phyloP scores from a whole-genome alignment of 768 basidiomycete genomes.

The Brasilioporus rufonigricans region DNA sequence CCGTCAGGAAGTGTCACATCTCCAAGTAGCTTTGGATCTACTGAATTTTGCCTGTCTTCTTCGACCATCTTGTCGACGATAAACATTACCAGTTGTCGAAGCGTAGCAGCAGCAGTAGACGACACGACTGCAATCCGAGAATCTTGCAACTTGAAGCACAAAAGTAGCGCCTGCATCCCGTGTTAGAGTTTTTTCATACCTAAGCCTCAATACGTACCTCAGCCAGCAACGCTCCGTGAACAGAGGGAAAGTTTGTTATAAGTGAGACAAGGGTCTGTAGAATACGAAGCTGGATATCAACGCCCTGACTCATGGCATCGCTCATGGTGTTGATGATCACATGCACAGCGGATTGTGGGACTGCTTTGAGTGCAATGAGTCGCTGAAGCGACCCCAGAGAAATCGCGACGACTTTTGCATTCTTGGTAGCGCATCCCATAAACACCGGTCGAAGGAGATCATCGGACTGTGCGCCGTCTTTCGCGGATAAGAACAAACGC shows the following conservation, averaged over 20 bases:
- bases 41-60: slow-evolving; percentile 55
- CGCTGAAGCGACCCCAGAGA: slow-evolving; percentile 89
- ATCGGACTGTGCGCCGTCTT: slow-evolving; percentile 77
- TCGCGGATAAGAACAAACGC: slow-evolving; percentile 8
- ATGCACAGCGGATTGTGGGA: slow-evolving; percentile 76
- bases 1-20: slow-evolving; percentile 68
- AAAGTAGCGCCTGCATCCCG: slow-evolving; percentile 68
- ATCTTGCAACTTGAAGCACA: slow-evolving; percentile 95
- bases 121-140: slow-evolving; percentile 95
- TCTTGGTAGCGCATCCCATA: slow-evolving; percentile 91
- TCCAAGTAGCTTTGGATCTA: slow-evolving; percentile 14
- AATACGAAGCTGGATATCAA: slow-evolving; percentile 94
- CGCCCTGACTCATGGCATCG: slow-evolving; percentile 88
- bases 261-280: slow-evolving; percentile 90
- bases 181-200: not conserved
- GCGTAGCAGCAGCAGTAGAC: slow-evolving; percentile 93
- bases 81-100: slow-evolving; percentile 96
- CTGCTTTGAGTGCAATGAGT: slow-evolving; percentile 82
- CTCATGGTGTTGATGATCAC: slow-evolving; percentile 81
- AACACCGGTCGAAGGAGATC: slow-evolving; percentile 85
- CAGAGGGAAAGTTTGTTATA: slow-evolving; percentile 80
- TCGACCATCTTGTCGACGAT: slow-evolving; percentile 91
- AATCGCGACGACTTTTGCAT: slow-evolving; percentile 91
- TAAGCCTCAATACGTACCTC: slow-evolving; percentile 53
- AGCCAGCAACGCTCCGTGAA: slow-evolving; percentile 77